Evolutionary conservation across 2,329 filamentous ascomycete genomes (phyloP).

Genomic region (Ceratocystis ficicola): DNA sequence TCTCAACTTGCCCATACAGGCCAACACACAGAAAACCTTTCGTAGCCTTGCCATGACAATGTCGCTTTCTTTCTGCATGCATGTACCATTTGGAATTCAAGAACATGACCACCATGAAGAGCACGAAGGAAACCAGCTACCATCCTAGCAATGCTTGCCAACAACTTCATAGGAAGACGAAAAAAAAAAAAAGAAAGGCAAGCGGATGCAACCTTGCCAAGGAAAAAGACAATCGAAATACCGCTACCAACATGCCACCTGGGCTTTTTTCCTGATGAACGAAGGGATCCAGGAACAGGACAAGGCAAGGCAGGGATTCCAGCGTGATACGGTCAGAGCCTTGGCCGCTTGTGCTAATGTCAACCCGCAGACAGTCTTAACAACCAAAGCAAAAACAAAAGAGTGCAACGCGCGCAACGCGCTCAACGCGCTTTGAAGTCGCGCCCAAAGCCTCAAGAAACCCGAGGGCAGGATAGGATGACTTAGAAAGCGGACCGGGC

Average conservation of each 20-base stretch:
- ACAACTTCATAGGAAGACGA: too few relatives aligned
- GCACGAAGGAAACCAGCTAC: not conserved
- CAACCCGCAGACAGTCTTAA: not conserved
- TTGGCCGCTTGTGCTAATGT: conserved; percentile 5
- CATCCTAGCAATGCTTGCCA: not conserved
- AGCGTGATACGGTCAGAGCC: not conserved
- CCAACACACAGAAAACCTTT: not conserved
- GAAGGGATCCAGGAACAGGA: not conserved
- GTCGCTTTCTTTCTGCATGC: not conserved
- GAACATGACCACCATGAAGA: not conserved
- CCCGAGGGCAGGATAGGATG: not conserved
- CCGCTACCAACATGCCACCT: not conserved
- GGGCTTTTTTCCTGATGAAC: not conserved
- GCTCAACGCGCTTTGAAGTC: not conserved
- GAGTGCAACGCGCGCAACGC: not conserved
- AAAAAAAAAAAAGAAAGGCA: not conserved
- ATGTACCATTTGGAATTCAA: not conserved
- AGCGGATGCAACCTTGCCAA: not conserved
- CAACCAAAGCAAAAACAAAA: not conserved
- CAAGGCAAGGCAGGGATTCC: not conserved
- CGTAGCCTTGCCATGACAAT: not conserved
- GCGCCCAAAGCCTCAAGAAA: not conserved
- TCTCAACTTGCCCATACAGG: not conserved
- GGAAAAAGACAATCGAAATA: too few relatives aligned
- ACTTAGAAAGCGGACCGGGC: not conserved